Base-by-base conservation (phyloP, 768 basidiomycete genomes). In the Cantharellus anzutake region DNA sequence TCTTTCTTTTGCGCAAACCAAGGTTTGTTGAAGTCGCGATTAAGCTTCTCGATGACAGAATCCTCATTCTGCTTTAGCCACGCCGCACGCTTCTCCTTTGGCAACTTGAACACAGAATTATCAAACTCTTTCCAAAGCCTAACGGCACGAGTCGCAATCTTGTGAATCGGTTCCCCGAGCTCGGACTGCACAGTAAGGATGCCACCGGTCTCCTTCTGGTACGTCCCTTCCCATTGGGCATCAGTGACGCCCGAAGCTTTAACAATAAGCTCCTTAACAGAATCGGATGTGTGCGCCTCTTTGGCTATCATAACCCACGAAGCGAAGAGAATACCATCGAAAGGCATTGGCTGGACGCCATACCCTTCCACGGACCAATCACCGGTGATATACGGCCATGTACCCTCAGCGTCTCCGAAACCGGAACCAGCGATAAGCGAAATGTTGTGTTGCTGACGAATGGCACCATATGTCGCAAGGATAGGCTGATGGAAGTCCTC, bases 81-180 rank as follows among this genome's bases (percentile, higher is more conserved):
- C 0, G 80, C 77, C 11, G 71, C 76, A 53, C 94, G 84, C 78
- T 99, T 99, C 74, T 98, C 96, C 74, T 92, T 90, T 5, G 94
- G 83, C 65, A 97, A 71, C 70, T 83, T 86, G 79, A 98, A 99
- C 60, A 99, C 86, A 34, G 83, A 89, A 66, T 94, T 83, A 67
- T 99, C 96, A 69, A 97, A 97, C 74, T 98, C 93, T 71, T 92
- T 91, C 96, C 96, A 99, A 48, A 99, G 77, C 76, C 88, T 97
- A 71, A 99, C 89, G 41, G 80, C 96, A 55, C 96, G 86, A 48
- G 84, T 99, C 41, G 96, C 93, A 68, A 99, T 88, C 76, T 99
- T 99, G 76, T 99, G 96, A 66, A 98, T 98, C 5, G 96, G 96
- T 71, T 99, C 96, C 44, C 93, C 93, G 56, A 99, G 80, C 75